Conservation (phyloP, 768 basidiomycete genomes). For the Xanthoconium purpureum region DNA sequence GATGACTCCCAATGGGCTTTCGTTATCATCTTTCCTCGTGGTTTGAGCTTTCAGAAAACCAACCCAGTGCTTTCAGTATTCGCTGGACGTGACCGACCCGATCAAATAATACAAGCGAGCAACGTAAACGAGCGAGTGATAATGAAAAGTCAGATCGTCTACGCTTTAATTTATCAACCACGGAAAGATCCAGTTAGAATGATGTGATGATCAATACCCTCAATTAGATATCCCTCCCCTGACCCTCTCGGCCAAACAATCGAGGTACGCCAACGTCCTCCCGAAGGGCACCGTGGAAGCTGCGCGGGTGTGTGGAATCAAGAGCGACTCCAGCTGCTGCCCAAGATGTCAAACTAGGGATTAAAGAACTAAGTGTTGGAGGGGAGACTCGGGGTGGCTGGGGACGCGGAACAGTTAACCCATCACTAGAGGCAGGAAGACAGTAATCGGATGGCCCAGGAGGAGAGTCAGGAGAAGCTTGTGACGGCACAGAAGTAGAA, state of each 20-base stretch:
- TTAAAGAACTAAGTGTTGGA: conserved; percentile 25
- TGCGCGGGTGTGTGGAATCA: conserved; percentile 17
- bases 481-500: conserved; percentile 5
- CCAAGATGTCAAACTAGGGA: conserved; percentile 38
- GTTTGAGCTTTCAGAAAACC: not conserved
- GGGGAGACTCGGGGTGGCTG: conserved; percentile 23
- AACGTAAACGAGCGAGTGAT: not conserved
- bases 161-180: not conserved
- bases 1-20: no score
- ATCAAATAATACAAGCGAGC: conserved; percentile 16
- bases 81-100: not conserved
- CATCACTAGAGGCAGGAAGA: conserved; percentile 1
- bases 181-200: not conserved
- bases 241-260: conserved; percentile 26
- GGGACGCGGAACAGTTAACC: conserved; percentile 10
- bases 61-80: not conserved
- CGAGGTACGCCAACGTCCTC: conserved; percentile 25
- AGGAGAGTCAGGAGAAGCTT: conserved; percentile 10
- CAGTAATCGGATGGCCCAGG: not conserved
- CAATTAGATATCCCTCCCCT: conserved; percentile 23
- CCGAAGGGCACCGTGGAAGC: conserved; percentile 2
- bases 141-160: not conserved
- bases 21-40: not conserved
- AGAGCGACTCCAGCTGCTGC: conserved; percentile 23
- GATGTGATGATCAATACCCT: not conserved